Evolutionary conservation across 106 monocot species (phyloP), one percentile per base, ranked within the genome.

Genomic region (Posidonia australis): DNA sequence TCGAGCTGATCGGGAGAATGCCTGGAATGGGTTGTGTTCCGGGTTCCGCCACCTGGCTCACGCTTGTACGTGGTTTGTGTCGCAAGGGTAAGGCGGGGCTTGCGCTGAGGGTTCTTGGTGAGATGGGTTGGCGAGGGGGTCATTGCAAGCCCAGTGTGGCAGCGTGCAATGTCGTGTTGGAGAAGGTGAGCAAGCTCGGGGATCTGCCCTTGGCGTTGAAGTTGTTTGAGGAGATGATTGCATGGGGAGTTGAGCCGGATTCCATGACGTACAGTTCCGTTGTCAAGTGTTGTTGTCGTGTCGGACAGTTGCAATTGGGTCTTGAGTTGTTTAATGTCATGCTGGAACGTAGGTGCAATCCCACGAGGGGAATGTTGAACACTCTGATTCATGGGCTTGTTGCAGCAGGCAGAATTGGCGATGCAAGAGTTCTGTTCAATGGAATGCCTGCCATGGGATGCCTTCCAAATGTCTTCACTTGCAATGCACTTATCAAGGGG

Each of bases 381-480:
- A 23, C 69, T 30, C 9, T 69, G 3, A 60, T 69, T 20, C 17
- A 59, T 47, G 46, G 46, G 43, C 59, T 69, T 60, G 27, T 46
- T 30, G 17, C n/a, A 3, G 21, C 13, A 7, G 19, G 26, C n/a
- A 43, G 18, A 10, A 62, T 68, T 48, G 51, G 5, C 9, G 74
- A 75, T 23, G 74, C 67, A n/a, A 22, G 52, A 19, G 14, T 41
- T 10, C 21, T 67, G 32, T 75, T 75, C 0, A 36, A 75, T 10
- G 20, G 61, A 45, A 67, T 75, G 74, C 44, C 51, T 16, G 62
- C n/a, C 7, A 61, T 75, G 58, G 44, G 67, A 26, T 75, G 74
- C 67, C 11, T 18, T 9, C 74, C 67, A 9, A 67, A 68, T 45
- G 53, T 44, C 1, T 61, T 53, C n/a, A 52, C 67, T n/a, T 75